phyloP scores from a whole-genome alignment of 768 basidiomycete genomes.

The Xerocomellus intermedius region DNA sequence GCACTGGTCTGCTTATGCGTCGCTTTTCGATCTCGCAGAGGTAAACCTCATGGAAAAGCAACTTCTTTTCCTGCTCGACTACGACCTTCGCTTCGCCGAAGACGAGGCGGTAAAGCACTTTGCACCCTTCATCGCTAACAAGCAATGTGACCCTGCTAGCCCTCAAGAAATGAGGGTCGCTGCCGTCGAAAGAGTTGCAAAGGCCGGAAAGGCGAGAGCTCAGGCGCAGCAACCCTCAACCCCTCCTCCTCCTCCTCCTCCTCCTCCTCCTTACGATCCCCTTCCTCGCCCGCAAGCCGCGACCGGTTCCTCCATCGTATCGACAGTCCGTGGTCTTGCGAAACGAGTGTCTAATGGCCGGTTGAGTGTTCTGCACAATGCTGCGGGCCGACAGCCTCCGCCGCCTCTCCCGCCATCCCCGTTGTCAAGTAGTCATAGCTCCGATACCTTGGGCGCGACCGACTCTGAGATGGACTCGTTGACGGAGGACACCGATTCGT shows the following conservation, averaged over 20 bases:
- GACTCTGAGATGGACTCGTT: constrained; percentile 62
- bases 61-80: constrained; percentile 88
- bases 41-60: constrained; percentile 98
- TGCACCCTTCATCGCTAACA: constrained; percentile 57
- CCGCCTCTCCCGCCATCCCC: constrained; percentile 26
- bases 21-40: constrained; percentile 71
- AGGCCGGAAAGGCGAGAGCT: constrained; percentile 53
- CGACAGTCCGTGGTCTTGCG: constrained; percentile 58
- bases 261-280: constrained; percentile 42
- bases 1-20: constrained; percentile 84
- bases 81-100: constrained; percentile 89
- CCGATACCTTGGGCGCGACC: constrained; percentile 42
- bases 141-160: constrained; percentile 16
- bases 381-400: constrained; percentile 17
- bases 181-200: constrained; percentile 53
- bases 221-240: constrained; percentile 45
- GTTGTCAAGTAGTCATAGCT: constrained; percentile 42
- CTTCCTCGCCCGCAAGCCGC: constrained; percentile 21
- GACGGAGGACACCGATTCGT: constrained; percentile 62
- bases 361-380: constrained; percentile 30
- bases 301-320: constrained; percentile 41
- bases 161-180: constrained; percentile 47
- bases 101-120: constrained; percentile 71
- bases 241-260: constrained; percentile 45
- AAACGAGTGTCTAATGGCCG: constrained; percentile 51